These are phyloP conservation scores for Neofusicoccum ribis DNA, from an alignment of 2,329 filamentous ascomycete genomes.

Conservation along the genomic window DNA sequence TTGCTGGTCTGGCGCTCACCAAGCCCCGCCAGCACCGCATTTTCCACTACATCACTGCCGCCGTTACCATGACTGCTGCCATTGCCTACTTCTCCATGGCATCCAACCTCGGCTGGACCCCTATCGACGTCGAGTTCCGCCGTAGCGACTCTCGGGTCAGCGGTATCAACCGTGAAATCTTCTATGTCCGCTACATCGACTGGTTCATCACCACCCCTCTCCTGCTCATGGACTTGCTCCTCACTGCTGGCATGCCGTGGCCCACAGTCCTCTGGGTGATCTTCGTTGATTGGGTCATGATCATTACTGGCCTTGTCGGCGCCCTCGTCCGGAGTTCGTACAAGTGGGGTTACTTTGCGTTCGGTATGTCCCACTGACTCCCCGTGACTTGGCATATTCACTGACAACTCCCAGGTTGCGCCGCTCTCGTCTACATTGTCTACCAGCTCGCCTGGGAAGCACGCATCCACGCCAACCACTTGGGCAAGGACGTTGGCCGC, in stretches of 20 bases:
- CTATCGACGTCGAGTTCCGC: conserved; percentile 62
- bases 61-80: conserved; percentile 58
- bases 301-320: conserved; percentile 66
- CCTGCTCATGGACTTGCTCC: conserved; percentile 61
- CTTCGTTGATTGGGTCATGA: conserved; percentile 65
- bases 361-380: conserved; percentile 36
- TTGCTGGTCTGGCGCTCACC: conserved; percentile 54
- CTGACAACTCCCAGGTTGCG: conserved; percentile 31
- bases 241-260: conserved; percentile 65
- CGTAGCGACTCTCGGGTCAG: conserved; percentile 46
- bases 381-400: background rate
- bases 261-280: conserved; percentile 64
- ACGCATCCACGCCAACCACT: conserved; percentile 54
- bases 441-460: conserved; percentile 61
- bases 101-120: conserved; percentile 64
- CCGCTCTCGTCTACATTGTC: conserved; percentile 58
- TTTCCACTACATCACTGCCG: conserved; percentile 65
- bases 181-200: conserved; percentile 67
- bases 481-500: conserved; percentile 56
- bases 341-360: conserved; percentile 68
- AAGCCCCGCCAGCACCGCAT: conserved; percentile 58
- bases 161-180: conserved; percentile 61
- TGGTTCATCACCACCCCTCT: conserved; percentile 67
- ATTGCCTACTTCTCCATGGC: conserved; percentile 69
- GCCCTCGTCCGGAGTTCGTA: conserved; percentile 63